A percentile compares a stretch with the other conserved stretches of the same genome.
Evolutionary conservation across 2,329 filamentous ascomycete genomes (phyloP).

Genomic region (Didymella sp.): DNA sequence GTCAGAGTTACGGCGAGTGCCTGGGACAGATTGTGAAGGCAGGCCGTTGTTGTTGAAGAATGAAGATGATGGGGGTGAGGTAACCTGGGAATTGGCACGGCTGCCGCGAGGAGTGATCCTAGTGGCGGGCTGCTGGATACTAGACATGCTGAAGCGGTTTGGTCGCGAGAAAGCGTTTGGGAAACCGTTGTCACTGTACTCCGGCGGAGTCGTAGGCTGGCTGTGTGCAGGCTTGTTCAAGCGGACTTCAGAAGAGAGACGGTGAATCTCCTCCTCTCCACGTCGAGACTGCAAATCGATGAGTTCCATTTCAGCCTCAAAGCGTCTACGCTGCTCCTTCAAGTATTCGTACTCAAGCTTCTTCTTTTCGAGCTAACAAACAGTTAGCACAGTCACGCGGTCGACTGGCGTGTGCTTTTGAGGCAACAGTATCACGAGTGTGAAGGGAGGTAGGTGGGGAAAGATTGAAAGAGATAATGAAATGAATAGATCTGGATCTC

Average conservation of each 20-base stretch:
- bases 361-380: slow-evolving; percentile 84
- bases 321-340: slow-evolving; percentile 84
- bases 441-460: slow-evolving; percentile 13
- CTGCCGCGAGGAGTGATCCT: slow-evolving; percentile 69
- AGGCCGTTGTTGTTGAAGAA: slow-evolving; percentile 64
- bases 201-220: slow-evolving; percentile 94
- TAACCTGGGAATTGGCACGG: slow-evolving; percentile 79
- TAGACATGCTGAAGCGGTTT: slow-evolving; percentile 88
- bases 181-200: slow-evolving; percentile 84
- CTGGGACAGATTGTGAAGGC: slow-evolving; percentile 84
- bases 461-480: slow-evolving; percentile 21
- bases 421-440: slow-evolving; percentile 26
- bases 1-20: slow-evolving; percentile 84
- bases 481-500: slow-evolving; percentile 20
- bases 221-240: slow-evolving; percentile 74
- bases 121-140: slow-evolving; percentile 71
- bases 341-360: slow-evolving; percentile 91
- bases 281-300: slow-evolving; percentile 83
- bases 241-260: slow-evolving; percentile 80
- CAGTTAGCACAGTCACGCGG: slow-evolving; percentile 38
- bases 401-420: slow-evolving; percentile 20
- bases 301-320: slow-evolving; percentile 90
- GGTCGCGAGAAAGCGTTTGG: slow-evolving; percentile 81
- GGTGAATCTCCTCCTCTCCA: slow-evolving; percentile 82
- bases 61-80: slow-evolving; percentile 69